Evolutionary conservation across 2,329 filamentous ascomycete genomes (phyloP).

Genomic region (Elsinoe necatrix): DNA sequence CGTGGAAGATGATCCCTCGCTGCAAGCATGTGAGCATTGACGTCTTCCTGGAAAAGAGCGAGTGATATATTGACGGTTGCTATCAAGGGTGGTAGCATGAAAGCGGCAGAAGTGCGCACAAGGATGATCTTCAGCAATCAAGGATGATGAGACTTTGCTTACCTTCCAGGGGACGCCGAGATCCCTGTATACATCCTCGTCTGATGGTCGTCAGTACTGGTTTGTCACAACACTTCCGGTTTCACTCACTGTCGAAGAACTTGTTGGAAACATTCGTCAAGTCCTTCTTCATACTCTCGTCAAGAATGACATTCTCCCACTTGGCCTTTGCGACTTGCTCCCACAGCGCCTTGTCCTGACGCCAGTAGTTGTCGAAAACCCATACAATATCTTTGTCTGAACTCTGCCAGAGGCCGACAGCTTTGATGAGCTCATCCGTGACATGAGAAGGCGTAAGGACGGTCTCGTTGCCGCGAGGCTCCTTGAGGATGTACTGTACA

Average conservation of each 20-base stretch:
- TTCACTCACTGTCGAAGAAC: constrained; percentile 32
- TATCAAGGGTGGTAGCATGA: too few relatives aligned
- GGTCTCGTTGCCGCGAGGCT: constrained; percentile 28
- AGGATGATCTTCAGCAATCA: too few relatives aligned
- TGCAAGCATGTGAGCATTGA: background rate
- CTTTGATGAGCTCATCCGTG: constrained; percentile 33
- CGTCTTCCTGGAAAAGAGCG: background rate
- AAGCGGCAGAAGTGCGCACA: too few relatives aligned
- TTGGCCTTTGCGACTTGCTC: constrained; percentile 33
- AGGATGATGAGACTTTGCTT: background rate
- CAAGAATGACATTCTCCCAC: constrained; percentile 42
- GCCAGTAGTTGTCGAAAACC: constrained; percentile 39
- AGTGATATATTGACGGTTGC: too few relatives aligned
- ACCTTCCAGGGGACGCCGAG: constrained; percentile 41
- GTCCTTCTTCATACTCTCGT: constrained; percentile 37
- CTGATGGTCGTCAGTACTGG: too few relatives aligned
- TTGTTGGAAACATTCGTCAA: constrained; percentile 33
- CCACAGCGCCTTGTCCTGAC: constrained; percentile 32
- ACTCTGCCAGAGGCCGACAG: constrained; percentile 33
- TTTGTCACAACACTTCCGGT: background rate
- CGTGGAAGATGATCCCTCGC: constrained; percentile 38
- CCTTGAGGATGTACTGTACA: constrained; percentile 37
- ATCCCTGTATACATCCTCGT: constrained; percentile 32
- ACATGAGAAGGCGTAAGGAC: constrained; percentile 28
- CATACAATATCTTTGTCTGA: constrained; percentile 33